Base-by-base conservation (phyloP, 2,329 filamentous ascomycete genomes). In the Paraphaeosphaeria sporulosa region DNA sequence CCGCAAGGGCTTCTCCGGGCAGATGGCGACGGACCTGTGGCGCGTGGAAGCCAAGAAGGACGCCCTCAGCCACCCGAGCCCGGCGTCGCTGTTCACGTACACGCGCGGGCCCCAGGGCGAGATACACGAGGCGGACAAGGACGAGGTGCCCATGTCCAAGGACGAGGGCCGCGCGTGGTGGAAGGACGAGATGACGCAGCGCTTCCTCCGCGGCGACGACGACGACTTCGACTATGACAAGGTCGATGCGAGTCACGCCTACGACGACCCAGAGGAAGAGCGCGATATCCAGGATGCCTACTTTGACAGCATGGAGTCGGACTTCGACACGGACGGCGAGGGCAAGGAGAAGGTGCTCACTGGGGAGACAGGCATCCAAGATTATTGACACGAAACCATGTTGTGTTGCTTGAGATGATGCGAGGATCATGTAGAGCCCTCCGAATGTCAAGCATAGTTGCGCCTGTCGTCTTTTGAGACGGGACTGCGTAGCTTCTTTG, bases 261-360 rank as follows among this genome's bases (percentile, higher is more conserved):
- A 88, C 58, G 92, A 96, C 73, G 87, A 89, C 76, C 74, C 84
- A 72, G 82, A 86, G 80, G 83, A 86, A 65, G 83, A 84, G 63
- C 79, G 82, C n/a, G 88, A 90, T 55, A 81, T 81, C 15, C 85
- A 94, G 76, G 92, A 96, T 40, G 84, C 84, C 21, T 96, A 91
- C 81, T 94, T 96, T 72, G 91, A 93, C 23, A 87, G 88, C 6
- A 90, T 96, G 80, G 89, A 91, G 67, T 89, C 90, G 0, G 83
- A 83, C 50, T 92, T 89, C 85, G 81, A 85, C 32, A 80, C 81
- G 42, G 83, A 82, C 53, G 79, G 78, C 7, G 73, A 82, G 58
- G 71, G 73, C 7, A 73, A 71, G 59, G 72, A 74, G 62, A 80
- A 66, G 72, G 72, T 65, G 50, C 64, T 73, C 67, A 75, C 62